Evolutionary conservation across 257 asterid species (phyloP).

Genomic region (Lantana camara): DNA sequence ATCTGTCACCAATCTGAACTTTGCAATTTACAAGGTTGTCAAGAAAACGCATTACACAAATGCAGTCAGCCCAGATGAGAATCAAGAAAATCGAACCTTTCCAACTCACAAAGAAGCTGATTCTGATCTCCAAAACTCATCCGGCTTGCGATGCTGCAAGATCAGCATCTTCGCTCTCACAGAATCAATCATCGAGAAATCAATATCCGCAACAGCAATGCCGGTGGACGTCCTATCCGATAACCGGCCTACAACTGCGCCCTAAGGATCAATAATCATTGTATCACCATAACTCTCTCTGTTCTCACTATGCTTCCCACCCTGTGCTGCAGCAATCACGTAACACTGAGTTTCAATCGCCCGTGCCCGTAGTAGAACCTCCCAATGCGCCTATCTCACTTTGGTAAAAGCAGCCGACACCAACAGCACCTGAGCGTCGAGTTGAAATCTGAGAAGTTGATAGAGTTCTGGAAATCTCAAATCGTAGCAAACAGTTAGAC

Average conservation of each 20-base stretch:
- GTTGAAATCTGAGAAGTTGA: conserved; percentile 83
- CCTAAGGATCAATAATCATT: conserved; percentile 95
- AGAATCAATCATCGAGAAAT: conserved; percentile 58
- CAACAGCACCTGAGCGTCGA: conserved; percentile 75
- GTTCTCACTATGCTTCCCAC: conserved; percentile 77
- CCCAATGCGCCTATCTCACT: conserved; percentile 94
- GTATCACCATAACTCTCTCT: conserved; percentile 90
- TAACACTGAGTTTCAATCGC: conserved; percentile 97
- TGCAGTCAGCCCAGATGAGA: not conserved
- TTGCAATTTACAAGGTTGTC: conserved; percentile 1
- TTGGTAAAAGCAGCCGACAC: conserved; percentile 90
- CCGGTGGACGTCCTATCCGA: conserved; percentile 80
- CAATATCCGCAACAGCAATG: conserved; percentile 88
- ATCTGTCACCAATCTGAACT: conserved; percentile 1
- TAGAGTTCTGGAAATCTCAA: conserved; percentile 94
- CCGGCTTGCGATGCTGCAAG: conserved; percentile 73
- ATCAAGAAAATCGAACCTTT: not conserved
- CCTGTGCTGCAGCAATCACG: conserved; percentile 93
- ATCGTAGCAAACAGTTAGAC: conserved; percentile 92
- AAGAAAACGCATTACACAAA: conserved; percentile 1
- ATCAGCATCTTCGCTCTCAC: conserved; percentile 88
- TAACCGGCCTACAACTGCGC: conserved; percentile 65
- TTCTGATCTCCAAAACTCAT: conserved; percentile 65
- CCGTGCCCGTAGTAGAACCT: conserved; percentile 89
- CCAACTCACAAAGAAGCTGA: conserved; percentile 38